Evolutionary conservation across 345 rosid genomes (phyloP).

Genomic region (Dimocarpus longan): DNA sequence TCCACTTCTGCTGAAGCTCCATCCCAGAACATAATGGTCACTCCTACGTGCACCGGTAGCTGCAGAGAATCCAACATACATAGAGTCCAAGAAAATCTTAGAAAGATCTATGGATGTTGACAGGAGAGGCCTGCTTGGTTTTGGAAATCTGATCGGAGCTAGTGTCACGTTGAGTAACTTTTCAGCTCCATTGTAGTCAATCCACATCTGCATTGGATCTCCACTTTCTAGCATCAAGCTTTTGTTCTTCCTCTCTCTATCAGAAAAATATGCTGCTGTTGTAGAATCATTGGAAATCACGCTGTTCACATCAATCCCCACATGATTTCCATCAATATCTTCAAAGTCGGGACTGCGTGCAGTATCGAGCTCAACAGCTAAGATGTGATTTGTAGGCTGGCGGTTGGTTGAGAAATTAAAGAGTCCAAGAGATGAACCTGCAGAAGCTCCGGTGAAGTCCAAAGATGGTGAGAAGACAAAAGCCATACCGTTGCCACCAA

Average conservation of each 20-base stretch:
- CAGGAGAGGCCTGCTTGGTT: constrained; percentile 51
- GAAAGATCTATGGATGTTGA: constrained; percentile 47
- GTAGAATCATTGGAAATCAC: constrained; percentile 35
- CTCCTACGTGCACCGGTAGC: constrained; percentile 41
- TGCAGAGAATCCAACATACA: constrained; percentile 57
- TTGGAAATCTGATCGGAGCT: constrained; percentile 33
- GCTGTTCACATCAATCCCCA: constrained; percentile 54
- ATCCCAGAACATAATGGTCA: constrained; percentile 51
- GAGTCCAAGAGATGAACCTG: constrained; percentile 25
- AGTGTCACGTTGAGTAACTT: constrained; percentile 45
- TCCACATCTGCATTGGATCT: constrained; percentile 50
- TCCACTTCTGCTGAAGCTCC: constrained; percentile 58
- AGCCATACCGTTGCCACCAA: constrained; percentile 11
- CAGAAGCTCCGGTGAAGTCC: constrained; percentile 14
- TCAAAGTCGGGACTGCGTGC: constrained; percentile 38
- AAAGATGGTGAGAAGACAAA: constrained; percentile 26
- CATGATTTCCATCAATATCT: constrained; percentile 52
- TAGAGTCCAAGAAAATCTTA: constrained; percentile 25
- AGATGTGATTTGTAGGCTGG: constrained; percentile 21
- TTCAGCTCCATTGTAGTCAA: constrained; percentile 51
- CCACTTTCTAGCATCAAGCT: constrained; percentile 44
- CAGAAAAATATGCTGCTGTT: constrained; percentile 40
- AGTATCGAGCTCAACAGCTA: constrained; percentile 56
- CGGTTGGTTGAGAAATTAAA: neutral
- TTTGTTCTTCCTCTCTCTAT: constrained; percentile 18